Evolutionary conservation across 169 alveolate species (phyloP), one percentile per base, ranked within the genome.

Genomic region (Gregarina niphandrodes): DNA sequence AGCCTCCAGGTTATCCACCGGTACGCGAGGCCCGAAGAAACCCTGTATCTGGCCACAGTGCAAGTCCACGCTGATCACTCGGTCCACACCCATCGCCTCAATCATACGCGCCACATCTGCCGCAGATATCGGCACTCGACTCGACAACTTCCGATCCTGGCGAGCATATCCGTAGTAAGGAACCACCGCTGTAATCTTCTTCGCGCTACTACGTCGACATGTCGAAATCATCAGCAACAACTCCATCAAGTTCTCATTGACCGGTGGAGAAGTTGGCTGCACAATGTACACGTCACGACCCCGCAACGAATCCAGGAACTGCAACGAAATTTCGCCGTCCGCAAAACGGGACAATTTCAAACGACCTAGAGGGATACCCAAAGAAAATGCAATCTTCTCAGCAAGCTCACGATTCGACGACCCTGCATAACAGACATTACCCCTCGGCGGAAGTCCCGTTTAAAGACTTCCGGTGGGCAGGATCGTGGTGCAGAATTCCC

Each of bases 111-210:
- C 93, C 1, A 82, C 92, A 52, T 76, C 91, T 12, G 89, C 75
- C 26, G 91, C 89, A 13, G 91, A 79, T 23, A 82, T 77, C 24
- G 91, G 88, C 3, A 82, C 86, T 15, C 91, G 64, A 11, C 64
- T 46, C 26, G 63, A 50, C 49, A 61, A 40, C 56, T 69, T 82
- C 32, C 91, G 48, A 59, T 84, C 94, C 20, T 54, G 64, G 21
- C 40, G 58, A 17, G 96, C 85, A 53, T 88, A 88, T 0, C 96
- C 95, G 62, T 82, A 85, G 44, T 88, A 88, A n/a, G 97, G 97
- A 1, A 85, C 73, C 9, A 88, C 82, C 1, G 90, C 95, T 0
- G 91, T 85, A 13, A 88, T 82, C 39, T 70, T 71, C 45, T 73
- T 81, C 0, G 96, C 96, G n/a, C 39, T 19, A 12, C 93, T 80